A percentile compares a stretch with the other conserved stretches of the same genome.
Evolutionary conservation across 75 land plant species (phyloP).

Genomic region (Cupressus sempervirens): DNA sequence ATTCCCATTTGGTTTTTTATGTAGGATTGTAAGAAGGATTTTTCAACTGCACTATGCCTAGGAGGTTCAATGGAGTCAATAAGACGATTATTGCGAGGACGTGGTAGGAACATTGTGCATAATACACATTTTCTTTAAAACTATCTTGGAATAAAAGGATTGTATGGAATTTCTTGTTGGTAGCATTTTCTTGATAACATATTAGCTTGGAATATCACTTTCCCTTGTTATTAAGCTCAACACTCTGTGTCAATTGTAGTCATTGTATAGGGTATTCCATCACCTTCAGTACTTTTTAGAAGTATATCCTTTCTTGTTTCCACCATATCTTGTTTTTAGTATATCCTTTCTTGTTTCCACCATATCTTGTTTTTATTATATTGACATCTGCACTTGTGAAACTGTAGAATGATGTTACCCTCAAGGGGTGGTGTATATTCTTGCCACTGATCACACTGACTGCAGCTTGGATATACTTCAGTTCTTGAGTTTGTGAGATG

Average conservation of each 20-base stretch:
- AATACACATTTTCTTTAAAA: background rate
- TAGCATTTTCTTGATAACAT: background rate
- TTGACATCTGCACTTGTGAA: background rate
- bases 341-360: background rate
- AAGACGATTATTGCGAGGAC: constrained; percentile 59
- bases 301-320: background rate
- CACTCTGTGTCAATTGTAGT: background rate
- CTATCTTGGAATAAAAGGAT: background rate
- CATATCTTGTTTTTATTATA: background rate
- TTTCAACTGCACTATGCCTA: constrained; percentile 78
- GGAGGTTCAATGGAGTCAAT: constrained; percentile 72
- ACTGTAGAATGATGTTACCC: background rate
- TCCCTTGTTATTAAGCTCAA: background rate
- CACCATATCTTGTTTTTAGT: too few species aligned
- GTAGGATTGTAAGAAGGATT: constrained; percentile 83
- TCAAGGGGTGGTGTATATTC: background rate
- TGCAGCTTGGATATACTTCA: background rate
- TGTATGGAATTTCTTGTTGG: background rate
- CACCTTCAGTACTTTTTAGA: background rate
- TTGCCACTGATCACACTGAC: background rate
- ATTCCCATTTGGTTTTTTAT: constrained; percentile 8
- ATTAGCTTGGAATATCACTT: background rate
- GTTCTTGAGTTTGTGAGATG: background rate
- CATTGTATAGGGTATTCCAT: background rate
- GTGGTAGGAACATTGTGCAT: constrained; percentile 42